phyloP scores from a whole-genome alignment of 1,284 basidiomycete genomes.

The Kwoniella shivajii region DNA sequence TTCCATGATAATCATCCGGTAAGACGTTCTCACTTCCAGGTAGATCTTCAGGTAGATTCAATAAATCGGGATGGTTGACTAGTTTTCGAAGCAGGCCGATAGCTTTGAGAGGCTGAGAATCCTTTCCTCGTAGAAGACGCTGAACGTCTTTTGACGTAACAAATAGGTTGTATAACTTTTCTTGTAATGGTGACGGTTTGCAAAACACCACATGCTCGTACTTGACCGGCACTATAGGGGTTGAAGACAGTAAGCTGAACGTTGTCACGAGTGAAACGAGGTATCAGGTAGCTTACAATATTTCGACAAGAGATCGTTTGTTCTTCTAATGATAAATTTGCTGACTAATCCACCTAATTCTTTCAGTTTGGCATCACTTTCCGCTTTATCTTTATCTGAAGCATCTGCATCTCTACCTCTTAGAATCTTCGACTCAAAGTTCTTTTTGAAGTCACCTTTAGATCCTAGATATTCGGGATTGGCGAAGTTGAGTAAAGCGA shows the following conservation, averaged over 20 bases:
- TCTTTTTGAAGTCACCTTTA: slow-evolving; percentile 91
- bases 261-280: neutral
- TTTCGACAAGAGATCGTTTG: slow-evolving; percentile 96
- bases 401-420: slow-evolving; percentile 91
- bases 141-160: slow-evolving; percentile 94
- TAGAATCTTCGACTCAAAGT: slow-evolving; percentile 93
- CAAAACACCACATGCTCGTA: slow-evolving; percentile 99
- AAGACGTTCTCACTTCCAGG: slow-evolving; percentile 80
- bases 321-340: slow-evolving; percentile 95
- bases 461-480: slow-evolving; percentile 94
- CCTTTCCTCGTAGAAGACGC: slow-evolving; percentile 80
- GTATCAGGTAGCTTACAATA: slow-evolving; percentile 67
- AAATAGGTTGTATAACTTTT: slow-evolving; percentile 87
- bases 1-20: slow-evolving; percentile 68
- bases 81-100: slow-evolving; percentile 97
- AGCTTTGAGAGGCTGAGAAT: slow-evolving; percentile 95
- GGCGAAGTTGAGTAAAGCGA: slow-evolving; percentile 92
- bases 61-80: slow-evolving; percentile 94
- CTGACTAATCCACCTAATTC: slow-evolving; percentile 88
- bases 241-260: neutral
- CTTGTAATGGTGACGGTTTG: slow-evolving; percentile 82
- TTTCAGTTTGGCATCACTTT: slow-evolving; percentile 88
- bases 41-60: slow-evolving; percentile 84
- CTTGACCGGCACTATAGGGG: slow-evolving; percentile 86
- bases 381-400: slow-evolving; percentile 75